A percentile compares a stretch with the other conserved stretches of the same genome.
Evolutionary conservation across 345 rosid species (phyloP).

Genomic region (Euphorbia pulcherrima): DNA sequence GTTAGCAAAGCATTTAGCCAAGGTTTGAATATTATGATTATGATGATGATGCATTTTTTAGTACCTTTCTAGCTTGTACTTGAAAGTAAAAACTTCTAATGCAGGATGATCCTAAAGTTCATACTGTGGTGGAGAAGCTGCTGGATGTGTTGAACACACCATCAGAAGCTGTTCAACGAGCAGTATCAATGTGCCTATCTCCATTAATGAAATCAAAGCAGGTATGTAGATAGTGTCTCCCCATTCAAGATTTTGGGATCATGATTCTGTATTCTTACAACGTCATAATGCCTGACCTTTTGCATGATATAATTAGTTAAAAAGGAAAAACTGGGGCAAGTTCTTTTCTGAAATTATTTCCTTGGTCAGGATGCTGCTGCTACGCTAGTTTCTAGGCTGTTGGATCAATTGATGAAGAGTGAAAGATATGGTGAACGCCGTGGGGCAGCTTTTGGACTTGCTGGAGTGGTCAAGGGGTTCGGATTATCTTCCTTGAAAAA

Average conservation of each 20-base stretch:
- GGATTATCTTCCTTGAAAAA: slow-evolving; percentile 87
- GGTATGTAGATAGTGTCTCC: slow-evolving; percentile 41
- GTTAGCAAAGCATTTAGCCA: slow-evolving; percentile 80
- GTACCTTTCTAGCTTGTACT: neutral
- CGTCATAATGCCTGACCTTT: neutral
- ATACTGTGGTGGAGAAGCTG: slow-evolving; percentile 84
- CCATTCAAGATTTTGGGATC: slow-evolving; percentile 1
- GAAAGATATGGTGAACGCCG: slow-evolving; percentile 97
- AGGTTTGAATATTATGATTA: slow-evolving; percentile 43
- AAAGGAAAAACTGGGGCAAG: neutral
- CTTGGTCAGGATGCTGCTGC: slow-evolving; percentile 68
- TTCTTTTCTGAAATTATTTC: slow-evolving; percentile 3
- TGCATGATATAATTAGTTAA: neutral
- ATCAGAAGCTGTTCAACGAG: slow-evolving; percentile 98
- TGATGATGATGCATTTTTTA: neutral
- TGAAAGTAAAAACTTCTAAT: slow-evolving; percentile 15
- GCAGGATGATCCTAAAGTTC: slow-evolving; percentile 97
- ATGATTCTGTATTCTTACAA: neutral
- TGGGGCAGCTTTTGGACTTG: slow-evolving; percentile 98
- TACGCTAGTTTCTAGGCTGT: slow-evolving; percentile 61
- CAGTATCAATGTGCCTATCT: slow-evolving; percentile 81
- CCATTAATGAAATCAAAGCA: slow-evolving; percentile 79
- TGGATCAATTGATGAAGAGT: slow-evolving; percentile 81
- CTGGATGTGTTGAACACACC: slow-evolving; percentile 95
- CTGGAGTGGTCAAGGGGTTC: slow-evolving; percentile 87